Conservation (phyloP, 129 eudicot genomes). For the Centrapalus pauciflorus region DNA sequence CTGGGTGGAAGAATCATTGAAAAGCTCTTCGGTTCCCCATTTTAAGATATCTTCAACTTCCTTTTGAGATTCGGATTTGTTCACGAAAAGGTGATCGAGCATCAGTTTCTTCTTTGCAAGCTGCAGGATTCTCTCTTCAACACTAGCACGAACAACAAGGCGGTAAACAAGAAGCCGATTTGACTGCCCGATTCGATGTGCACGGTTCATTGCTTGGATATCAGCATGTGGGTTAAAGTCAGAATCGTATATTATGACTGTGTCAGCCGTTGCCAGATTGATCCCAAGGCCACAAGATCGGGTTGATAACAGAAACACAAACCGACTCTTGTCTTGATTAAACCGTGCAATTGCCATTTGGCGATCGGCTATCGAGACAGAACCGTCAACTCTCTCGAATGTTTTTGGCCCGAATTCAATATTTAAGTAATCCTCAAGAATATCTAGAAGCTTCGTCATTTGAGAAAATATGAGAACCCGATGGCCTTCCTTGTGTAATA, state of each 20-base stretch:
- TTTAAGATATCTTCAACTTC: conserved; percentile 90
- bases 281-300: conserved; percentile 98
- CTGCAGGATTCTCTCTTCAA: conserved; percentile 95
- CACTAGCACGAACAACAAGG: conserved; percentile 97
- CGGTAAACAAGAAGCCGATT: conserved; percentile 87
- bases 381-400: conserved; percentile 95
- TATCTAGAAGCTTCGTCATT: conserved; percentile 94
- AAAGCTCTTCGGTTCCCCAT: conserved; percentile 97
- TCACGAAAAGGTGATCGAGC: conserved; percentile 95
- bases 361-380: conserved; percentile 89
- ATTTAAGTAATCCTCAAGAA: conserved; percentile 81
- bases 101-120: conserved; percentile 93
- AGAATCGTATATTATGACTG: conserved; percentile 94
- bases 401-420: conserved; percentile 86
- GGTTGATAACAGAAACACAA: conserved; percentile 83
- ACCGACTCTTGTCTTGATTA: conserved; percentile 85
- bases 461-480: conserved; percentile 93
- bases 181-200: conserved; percentile 92
- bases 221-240: conserved; percentile 98
- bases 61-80: conserved; percentile 88
- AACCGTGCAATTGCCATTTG: conserved; percentile 88
- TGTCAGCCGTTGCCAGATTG: conserved; percentile 95
- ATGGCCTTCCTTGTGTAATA: conserved; percentile 75
- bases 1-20: conserved; percentile 41
- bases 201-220: conserved; percentile 99